These are phyloP conservation scores for Lyophyllum semitale DNA, from an alignment of 768 basidiomycete species.

Conservation along the genomic window DNA sequence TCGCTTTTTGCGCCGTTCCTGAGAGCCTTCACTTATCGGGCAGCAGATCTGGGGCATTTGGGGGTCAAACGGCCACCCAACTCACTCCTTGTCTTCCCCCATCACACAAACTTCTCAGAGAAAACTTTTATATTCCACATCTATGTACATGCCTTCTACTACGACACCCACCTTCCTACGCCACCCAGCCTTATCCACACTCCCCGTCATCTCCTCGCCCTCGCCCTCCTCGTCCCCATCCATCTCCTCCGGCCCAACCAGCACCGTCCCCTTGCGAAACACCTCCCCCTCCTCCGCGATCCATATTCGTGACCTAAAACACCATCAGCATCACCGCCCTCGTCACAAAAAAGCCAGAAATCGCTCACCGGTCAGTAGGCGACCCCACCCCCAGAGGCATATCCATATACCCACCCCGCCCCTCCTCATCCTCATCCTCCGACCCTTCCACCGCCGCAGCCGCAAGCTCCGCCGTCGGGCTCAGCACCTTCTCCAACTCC, in stretches of 20 bases:
- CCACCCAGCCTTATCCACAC: too few species aligned
- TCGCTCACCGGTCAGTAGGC: slow-evolving; percentile 51
- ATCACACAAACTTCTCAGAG: too few species aligned
- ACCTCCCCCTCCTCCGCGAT: slow-evolving; percentile 96
- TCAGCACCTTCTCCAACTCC: slow-evolving; percentile 71
- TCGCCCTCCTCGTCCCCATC: slow-evolving; percentile 89
- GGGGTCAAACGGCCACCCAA: too few species aligned
- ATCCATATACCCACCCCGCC: slow-evolving; percentile 29
- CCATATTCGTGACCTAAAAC: slow-evolving; percentile 68
- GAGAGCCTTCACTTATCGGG: too few species aligned
- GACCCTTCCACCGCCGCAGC: slow-evolving; percentile 45
- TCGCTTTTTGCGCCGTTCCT: too few species aligned
- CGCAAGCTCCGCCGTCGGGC: slow-evolving; percentile 56
- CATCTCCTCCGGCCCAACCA: slow-evolving; percentile 84
- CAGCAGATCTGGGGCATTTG: too few species aligned
- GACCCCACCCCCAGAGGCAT: too few species aligned
- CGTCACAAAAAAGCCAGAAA: background rate
- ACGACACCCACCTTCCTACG: too few species aligned
- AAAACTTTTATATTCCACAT: too few species aligned
- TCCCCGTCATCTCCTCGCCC: too few species aligned
- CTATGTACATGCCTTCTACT: too few species aligned
- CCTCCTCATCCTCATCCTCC: slow-evolving; percentile 55
- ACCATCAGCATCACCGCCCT: slow-evolving; percentile 3
- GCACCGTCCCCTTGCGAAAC: slow-evolving; percentile 84
- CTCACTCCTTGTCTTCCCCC: too few species aligned